A percentile compares a stretch with the other conserved stretches of the same genome.
phyloP scores from a whole-genome alignment of 2,329 filamentous ascomycete species.

The Epichloe coenophiala region DNA sequence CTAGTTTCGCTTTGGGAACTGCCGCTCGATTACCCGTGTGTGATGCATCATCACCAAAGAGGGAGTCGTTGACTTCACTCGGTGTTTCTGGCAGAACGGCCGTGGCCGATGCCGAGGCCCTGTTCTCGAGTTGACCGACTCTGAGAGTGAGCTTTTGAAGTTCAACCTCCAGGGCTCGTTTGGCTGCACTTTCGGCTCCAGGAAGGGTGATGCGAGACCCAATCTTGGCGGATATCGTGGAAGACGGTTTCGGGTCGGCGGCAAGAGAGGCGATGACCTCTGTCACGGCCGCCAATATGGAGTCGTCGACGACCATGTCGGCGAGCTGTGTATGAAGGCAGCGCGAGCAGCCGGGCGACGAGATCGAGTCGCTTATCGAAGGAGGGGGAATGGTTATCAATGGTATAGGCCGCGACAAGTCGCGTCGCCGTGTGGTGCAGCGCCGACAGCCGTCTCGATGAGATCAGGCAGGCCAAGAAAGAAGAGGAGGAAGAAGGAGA shows the following conservation, averaged over 20 bases:
- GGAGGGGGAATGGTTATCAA: background rate
- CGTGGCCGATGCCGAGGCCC: slow-evolving; percentile 47
- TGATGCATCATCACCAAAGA: slow-evolving; percentile 43
- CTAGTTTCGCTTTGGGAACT: slow-evolving; percentile 30
- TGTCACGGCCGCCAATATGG: slow-evolving; percentile 38
- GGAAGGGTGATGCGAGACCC: slow-evolving; percentile 54
- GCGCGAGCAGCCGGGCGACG: background rate
- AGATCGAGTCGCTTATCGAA: background rate
- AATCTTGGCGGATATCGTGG: slow-evolving; percentile 26
- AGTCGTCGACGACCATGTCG: slow-evolving; percentile 35
- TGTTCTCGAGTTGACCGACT: slow-evolving; percentile 71
- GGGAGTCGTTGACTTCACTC: slow-evolving; percentile 57
- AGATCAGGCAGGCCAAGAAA: slow-evolving; percentile 1
- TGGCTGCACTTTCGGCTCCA: slow-evolving; percentile 61
- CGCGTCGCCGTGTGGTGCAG: slow-evolving; percentile 1
- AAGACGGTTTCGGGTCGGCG: slow-evolving; percentile 25
- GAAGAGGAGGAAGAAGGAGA: background rate
- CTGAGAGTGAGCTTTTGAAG: slow-evolving; percentile 64
- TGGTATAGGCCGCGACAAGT: background rate
- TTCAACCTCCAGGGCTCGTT: slow-evolving; percentile 69
- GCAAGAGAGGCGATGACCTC: slow-evolving; percentile 41
- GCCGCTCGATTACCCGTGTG: slow-evolving; percentile 27
- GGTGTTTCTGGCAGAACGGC: slow-evolving; percentile 66
- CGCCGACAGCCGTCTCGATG: background rate
- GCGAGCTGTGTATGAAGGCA: slow-evolving; percentile 14